phyloP scores from a whole-genome alignment of 208 protist species.

The Wallacemonas collosoma region DNA sequence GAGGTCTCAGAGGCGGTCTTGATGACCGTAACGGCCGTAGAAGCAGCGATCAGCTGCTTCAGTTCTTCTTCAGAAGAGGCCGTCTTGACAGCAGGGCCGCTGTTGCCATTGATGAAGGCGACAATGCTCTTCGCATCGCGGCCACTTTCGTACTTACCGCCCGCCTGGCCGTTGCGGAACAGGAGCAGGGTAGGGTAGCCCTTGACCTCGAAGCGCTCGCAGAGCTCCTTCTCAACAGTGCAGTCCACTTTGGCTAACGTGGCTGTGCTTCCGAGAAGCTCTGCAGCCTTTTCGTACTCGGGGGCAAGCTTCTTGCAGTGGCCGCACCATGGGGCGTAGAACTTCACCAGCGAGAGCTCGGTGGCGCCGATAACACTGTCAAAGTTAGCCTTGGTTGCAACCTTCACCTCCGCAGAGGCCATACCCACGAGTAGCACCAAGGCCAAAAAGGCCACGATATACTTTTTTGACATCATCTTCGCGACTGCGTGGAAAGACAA shows the following conservation, averaged over 20 bases:
- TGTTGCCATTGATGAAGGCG: slow-evolving; percentile 59
- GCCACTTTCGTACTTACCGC: slow-evolving; percentile 63
- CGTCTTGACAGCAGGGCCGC: slow-evolving; percentile 42
- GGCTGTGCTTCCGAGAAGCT: slow-evolving; percentile 46
- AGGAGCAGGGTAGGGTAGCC: slow-evolving; percentile 86
- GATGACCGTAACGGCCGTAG: slow-evolving; percentile 45
- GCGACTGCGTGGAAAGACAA: background rate
- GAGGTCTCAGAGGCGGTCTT: slow-evolving; percentile 50
- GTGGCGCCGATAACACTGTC: slow-evolving; percentile 41
- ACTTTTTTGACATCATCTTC: slow-evolving; percentile 14
- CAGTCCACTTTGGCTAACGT: slow-evolving; percentile 85
- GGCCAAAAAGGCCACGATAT: slow-evolving; percentile 1
- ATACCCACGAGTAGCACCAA: slow-evolving; percentile 8
- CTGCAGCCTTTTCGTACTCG: slow-evolving; percentile 79
- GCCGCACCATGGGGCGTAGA: slow-evolving; percentile 95
- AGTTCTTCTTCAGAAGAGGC: slow-evolving; percentile 57
- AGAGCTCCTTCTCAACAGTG: slow-evolving; percentile 65
- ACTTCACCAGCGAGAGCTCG: slow-evolving; percentile 89
- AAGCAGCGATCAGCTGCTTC: slow-evolving; percentile 38
- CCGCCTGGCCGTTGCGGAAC: slow-evolving; percentile 75
- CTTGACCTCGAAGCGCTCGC: slow-evolving; percentile 61
- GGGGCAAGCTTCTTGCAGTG: slow-evolving; percentile 95
- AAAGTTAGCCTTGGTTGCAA: slow-evolving; percentile 66
- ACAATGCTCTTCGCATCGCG: slow-evolving; percentile 62
- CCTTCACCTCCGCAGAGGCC: slow-evolving; percentile 54